Base-by-base conservation (phyloP, 352 stramenopile genomes). In the Globisporangium echinulatum region DNA sequence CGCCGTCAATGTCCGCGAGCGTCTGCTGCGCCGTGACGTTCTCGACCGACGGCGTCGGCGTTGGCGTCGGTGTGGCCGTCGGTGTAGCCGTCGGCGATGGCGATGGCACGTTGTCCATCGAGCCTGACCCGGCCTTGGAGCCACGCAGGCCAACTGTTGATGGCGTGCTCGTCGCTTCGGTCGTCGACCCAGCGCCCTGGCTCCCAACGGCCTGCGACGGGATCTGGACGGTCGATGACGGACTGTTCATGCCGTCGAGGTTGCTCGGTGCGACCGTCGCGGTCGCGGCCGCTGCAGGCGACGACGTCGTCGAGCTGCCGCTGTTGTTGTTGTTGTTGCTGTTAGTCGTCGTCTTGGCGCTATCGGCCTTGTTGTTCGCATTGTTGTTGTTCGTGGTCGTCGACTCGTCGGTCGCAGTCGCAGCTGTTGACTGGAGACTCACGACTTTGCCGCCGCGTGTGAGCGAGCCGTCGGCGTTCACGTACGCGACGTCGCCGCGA, bases 381-480 rank as follows among this genome's bases (percentile, higher is more conserved):
- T 70, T 52, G 15, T 64, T 59, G 39, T 76, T 67, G 36, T 61
- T 56, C 38, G 52, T 19, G 19, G 9, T 63, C 17, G 9, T 11
- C 6, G 52, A 17, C 11, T 39, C 17, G 19, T 50, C 43, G 43
- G 33, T 25, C 25, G 49, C 13, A 11, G 37, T 7, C 50, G 7
- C 13, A 10, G 36, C 37, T 7, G 48, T 43, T 4, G 58, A 14
- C 15, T 49, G 15, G 33, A 63, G 14, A 19, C 46, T 62, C 36
- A 77, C 67, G 8, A 68, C 36, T 25, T 72, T 72, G 51, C 79
- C 79, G 63, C 73, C 69, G 46, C 75, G 71, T 7, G 74, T 77
- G 39, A 90, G 64, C 61, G 77, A 73, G 58, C 78, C 79, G 67
- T 91, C 82, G 15, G 69, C 68, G 52, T 91, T 88, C 15, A 91